phyloP scores from a whole-genome alignment of 305 asterid genomes.

The Fraxinus ornus region DNA sequence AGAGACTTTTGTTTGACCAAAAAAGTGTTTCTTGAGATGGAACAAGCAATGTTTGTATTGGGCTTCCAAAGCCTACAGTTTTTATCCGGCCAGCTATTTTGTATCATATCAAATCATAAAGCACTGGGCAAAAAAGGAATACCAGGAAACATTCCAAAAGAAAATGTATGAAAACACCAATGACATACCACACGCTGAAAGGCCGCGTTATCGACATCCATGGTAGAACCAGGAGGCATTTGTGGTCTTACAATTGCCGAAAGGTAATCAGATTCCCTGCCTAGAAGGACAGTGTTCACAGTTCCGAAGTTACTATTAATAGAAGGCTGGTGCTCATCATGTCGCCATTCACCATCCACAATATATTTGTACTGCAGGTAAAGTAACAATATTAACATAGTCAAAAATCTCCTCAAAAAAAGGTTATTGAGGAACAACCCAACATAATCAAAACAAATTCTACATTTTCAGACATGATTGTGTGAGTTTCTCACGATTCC shows the following conservation, averaged over 20 bases:
- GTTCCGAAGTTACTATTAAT: conserved; percentile 65
- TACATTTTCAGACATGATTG: not conserved
- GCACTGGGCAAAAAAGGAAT: not conserved
- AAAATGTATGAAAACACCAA: not conserved
- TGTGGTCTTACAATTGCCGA: conserved; percentile 50
- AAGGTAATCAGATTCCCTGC: conserved; percentile 54
- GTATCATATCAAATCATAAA: not conserved
- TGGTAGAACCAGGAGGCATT: conserved; percentile 58
- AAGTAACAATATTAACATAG: not conserved
- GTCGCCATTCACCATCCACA: conserved; percentile 97
- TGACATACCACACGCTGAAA: conserved; percentile 74
- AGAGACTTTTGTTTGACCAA: not conserved
- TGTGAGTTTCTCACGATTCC: not conserved
- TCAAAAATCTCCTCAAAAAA: conserved; percentile 3
- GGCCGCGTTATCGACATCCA: conserved; percentile 85
- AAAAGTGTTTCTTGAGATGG: not conserved
- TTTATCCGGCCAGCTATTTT: not conserved
- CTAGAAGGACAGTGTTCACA: conserved; percentile 75
- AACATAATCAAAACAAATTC: conserved; percentile 17
- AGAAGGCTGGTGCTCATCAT: conserved; percentile 81
- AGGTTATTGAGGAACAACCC: not conserved
- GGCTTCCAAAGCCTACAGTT: conserved; percentile 3
- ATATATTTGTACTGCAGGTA: conserved; percentile 80
- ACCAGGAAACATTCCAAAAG: not conserved
- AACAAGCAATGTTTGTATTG: not conserved